phyloP scores from a whole-genome alignment of 768 basidiomycete species.

The Rubroboletus pulcherrimus region DNA sequence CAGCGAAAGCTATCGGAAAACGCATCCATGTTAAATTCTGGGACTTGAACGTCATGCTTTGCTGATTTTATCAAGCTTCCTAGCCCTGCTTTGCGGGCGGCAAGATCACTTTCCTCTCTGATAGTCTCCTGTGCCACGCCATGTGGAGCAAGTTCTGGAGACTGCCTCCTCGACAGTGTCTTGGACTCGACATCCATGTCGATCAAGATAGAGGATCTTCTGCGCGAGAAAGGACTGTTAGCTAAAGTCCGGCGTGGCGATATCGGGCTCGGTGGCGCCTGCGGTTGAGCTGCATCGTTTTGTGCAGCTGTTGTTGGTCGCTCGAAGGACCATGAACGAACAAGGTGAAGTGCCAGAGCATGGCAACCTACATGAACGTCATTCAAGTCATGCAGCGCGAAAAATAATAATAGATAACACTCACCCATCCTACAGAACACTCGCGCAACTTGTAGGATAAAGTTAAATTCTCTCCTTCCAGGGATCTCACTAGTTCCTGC shows the following conservation, averaged over 20 bases:
- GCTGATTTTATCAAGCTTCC: constrained; percentile 89
- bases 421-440: constrained; percentile 94
- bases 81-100: constrained; percentile 66
- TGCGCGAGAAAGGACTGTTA: constrained; percentile 51
- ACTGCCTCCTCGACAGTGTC: constrained; percentile 53
- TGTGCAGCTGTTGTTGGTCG: constrained; percentile 52
- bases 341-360: constrained; percentile 83
- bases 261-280: constrained; percentile 41
- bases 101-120: constrained; percentile 52
- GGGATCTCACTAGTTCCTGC: constrained; percentile 92
- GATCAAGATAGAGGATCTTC: constrained; percentile 75
- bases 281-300: constrained; percentile 6
- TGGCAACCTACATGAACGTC: constrained; percentile 69
- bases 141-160: constrained; percentile 37
- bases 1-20: constrained; percentile 45
- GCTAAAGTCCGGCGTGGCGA: constrained; percentile 45
- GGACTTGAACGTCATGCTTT: constrained; percentile 79
- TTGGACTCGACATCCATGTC: constrained; percentile 78
- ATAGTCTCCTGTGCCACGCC: constrained; percentile 29
- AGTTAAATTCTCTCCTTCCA: constrained; percentile 86
- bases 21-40: constrained; percentile 83
- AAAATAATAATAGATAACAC: constrained; percentile 21
- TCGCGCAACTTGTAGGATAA: constrained; percentile 90
- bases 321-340: constrained; percentile 89
- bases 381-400: neutral